Evolutionary conservation across 2,329 filamentous ascomycete genomes (phyloP).

Genomic region (Parastagonospora avenae): DNA sequence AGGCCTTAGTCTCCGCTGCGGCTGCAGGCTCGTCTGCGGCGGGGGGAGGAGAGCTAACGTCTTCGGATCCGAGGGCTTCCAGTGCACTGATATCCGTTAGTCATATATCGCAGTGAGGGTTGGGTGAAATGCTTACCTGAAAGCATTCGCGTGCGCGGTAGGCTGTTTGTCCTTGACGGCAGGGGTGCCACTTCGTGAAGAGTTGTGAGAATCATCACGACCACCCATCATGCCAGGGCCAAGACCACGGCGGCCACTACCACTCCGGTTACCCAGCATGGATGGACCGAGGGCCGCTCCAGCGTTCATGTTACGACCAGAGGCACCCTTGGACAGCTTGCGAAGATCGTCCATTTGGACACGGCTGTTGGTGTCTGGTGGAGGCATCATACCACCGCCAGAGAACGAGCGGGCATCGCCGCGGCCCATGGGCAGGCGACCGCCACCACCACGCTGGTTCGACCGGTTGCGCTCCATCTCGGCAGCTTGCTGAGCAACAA

Average conservation of each 20-base stretch:
- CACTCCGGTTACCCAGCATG: slow-evolving; percentile 86
- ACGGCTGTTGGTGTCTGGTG: slow-evolving; percentile 74
- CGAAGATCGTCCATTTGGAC: slow-evolving; percentile 91
- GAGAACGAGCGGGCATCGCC: slow-evolving; percentile 88
- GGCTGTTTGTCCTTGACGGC: slow-evolving; percentile 70
- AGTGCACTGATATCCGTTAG: slow-evolving; percentile 54
- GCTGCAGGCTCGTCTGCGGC: slow-evolving; percentile 50
- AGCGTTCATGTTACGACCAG: slow-evolving; percentile 62
- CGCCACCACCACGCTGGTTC: slow-evolving; percentile 67
- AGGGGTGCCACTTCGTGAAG: slow-evolving; percentile 88
- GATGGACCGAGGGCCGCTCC: slow-evolving; percentile 72
- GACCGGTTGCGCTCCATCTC: slow-evolving; percentile 66
- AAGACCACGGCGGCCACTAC: slow-evolving; percentile 79
- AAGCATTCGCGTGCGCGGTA: slow-evolving; percentile 80
- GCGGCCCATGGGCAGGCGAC: slow-evolving; percentile 76
- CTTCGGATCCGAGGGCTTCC: slow-evolving; percentile 61
- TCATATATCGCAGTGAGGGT: neutral
- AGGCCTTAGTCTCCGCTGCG: slow-evolving; percentile 39
- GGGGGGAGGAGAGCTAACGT: slow-evolving; percentile 69
- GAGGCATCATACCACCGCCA: slow-evolving; percentile 70
- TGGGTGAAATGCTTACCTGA: slow-evolving; percentile 70
- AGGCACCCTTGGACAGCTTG: slow-evolving; percentile 69
- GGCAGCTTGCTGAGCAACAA: slow-evolving; percentile 78
- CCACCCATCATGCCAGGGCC: slow-evolving; percentile 72
- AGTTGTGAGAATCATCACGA: slow-evolving; percentile 83